These are phyloP conservation scores for Cymodocea nodosa DNA, from an alignment of 116 monocot species.

Conservation along the genomic window DNA sequence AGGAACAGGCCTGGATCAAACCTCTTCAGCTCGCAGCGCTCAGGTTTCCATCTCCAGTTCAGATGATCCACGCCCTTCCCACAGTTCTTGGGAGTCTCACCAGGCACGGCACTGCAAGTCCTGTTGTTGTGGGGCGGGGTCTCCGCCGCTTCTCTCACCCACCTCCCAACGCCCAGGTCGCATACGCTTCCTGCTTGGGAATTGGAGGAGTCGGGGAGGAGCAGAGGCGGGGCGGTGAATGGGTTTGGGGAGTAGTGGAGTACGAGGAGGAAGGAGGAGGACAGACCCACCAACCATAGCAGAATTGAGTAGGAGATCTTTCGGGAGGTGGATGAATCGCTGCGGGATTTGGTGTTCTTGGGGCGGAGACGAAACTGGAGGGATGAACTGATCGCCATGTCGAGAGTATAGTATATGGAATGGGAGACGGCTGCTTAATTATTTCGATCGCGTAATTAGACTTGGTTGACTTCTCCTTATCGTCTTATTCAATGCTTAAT, in stretches of 20 bases:
- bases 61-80: conserved; percentile 9
- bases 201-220: background rate
- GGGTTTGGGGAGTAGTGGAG: conserved; percentile 3
- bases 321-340: background rate
- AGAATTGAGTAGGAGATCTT: background rate
- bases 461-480: too few species aligned
- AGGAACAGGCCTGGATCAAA: conserved; percentile 17
- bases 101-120: conserved; percentile 17
- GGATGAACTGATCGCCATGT: background rate
- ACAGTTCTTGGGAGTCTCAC: conserved; percentile 9
- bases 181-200: background rate
- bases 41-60: conserved; percentile 28
- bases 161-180: conserved; percentile 5
- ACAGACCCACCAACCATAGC: conserved; percentile 1
- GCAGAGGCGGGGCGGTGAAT: background rate
- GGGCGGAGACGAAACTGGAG: too few species aligned
- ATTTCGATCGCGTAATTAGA: too few species aligned
- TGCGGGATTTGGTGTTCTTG: background rate
- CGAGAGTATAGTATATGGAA: background rate
- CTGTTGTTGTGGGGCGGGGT: conserved; percentile 7
- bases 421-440: background rate
- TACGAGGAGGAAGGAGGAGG: background rate
- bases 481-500: too few species aligned
- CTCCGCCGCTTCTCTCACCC: conserved; percentile 15
- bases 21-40: conserved; percentile 18